A percentile compares a stretch with the other conserved stretches of the same genome.
Conservation (phyloP, 495 filamentous ascomycete species). For the Bombardia bombarda region DNA sequence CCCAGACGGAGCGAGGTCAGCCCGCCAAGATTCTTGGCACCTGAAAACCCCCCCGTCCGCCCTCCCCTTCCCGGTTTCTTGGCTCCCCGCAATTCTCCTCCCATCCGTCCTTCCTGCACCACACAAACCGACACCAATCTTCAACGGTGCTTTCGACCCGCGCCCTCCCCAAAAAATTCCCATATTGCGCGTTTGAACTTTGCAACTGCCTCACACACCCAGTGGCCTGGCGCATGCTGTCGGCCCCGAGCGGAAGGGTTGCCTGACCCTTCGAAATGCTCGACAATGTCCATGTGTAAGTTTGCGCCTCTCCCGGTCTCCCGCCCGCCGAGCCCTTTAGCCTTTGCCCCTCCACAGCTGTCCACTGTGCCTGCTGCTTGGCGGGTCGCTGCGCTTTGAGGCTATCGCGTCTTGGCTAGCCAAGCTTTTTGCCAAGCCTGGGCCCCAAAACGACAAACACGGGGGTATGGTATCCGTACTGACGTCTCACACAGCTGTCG, state of each 20-base stretch:
- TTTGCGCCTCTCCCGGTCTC: conserved; percentile 1
- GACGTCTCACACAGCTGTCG: conserved; percentile 26
- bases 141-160: too few relatives aligned
- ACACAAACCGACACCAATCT: background rate
- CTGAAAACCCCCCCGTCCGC: conserved; percentile 13
- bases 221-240: conserved; percentile 6
- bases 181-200: too few relatives aligned
- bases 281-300: conserved; percentile 24
- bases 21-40: conserved; percentile 17
- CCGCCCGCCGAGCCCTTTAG: background rate
- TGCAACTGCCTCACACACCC: too few relatives aligned
- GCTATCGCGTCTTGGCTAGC: conserved; percentile 22
- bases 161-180: too few relatives aligned
- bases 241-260: conserved; percentile 1
- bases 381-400: background rate
- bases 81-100: conserved; percentile 6
- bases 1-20: background rate
- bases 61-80: conserved; percentile 8
- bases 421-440: conserved; percentile 30
- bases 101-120: conserved; percentile 1
- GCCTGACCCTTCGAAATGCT: conserved; percentile 15
- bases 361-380: background rate
- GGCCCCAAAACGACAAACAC: background rate
- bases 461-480: conserved; percentile 12
- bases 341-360: background rate